Conservation (phyloP, 768 basidiomycete species). For the Coprinopsis sp. region DNA sequence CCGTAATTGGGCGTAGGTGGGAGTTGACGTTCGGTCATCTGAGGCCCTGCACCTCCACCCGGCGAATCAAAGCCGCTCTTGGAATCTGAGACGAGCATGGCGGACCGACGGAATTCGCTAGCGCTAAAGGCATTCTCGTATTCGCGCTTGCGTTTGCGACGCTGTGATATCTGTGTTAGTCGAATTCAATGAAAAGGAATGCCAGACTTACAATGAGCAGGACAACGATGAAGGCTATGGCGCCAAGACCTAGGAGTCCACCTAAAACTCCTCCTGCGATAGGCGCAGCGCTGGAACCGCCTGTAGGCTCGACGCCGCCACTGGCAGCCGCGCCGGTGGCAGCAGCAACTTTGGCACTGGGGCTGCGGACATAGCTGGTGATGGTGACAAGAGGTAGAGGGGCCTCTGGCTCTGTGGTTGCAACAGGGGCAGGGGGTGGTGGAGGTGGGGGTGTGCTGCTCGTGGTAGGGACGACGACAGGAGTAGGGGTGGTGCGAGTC, state of each 20-base stretch:
- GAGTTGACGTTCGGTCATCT: constrained; percentile 52
- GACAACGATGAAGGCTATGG: constrained; percentile 35
- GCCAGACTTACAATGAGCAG: constrained; percentile 45
- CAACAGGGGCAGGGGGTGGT: too few relatives aligned
- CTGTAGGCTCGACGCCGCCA: neutral
- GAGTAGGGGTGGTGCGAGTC: neutral
- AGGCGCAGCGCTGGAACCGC: constrained; percentile 23
- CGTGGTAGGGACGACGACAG: neutral
- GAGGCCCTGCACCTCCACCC: constrained; percentile 49
- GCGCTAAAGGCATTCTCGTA: constrained; percentile 44
- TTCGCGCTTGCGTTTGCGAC: constrained; percentile 37
- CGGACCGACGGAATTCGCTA: constrained; percentile 59
- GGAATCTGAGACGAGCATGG: constrained; percentile 55
- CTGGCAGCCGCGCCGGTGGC: neutral
- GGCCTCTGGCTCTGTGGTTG: neutral
- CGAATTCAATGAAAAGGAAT: too few relatives aligned
- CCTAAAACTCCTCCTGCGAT: constrained; percentile 41
- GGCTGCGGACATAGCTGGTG: neutral
- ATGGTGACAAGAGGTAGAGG: neutral
- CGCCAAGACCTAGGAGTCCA: constrained; percentile 38
- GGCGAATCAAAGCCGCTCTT: constrained; percentile 35
- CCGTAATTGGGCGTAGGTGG: constrained; percentile 31
- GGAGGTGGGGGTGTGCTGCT: neutral
- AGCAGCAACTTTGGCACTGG: neutral
- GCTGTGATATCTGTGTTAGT: too few relatives aligned